Evolutionary conservation across 176 grass and related monocot species (phyloP).

Genomic region (Aegilops sharonensis): DNA sequence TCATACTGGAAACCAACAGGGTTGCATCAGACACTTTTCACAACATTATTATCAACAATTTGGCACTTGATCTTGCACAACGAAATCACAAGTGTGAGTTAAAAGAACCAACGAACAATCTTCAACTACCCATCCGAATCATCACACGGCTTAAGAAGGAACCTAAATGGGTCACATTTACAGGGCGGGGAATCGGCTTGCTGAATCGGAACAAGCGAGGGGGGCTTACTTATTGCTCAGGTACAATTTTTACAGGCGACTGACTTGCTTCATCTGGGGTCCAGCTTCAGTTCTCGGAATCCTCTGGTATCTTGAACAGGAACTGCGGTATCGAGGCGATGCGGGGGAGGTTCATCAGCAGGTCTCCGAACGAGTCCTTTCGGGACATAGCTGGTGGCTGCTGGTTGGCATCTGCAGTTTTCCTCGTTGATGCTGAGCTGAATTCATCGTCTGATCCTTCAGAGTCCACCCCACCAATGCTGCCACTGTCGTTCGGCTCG

Average conservation of each 20-base stretch:
- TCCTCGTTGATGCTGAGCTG: constrained; percentile 31
- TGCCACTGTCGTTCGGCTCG: constrained; percentile 39
- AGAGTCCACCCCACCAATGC: constrained; percentile 34
- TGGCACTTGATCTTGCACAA: constrained; percentile 23
- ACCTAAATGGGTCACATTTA: constrained; percentile 49
- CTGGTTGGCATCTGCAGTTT: constrained; percentile 19
- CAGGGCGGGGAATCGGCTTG: constrained; percentile 13
- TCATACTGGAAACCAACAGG: background rate
- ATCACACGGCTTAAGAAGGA: constrained; percentile 23
- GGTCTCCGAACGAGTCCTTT: constrained; percentile 81
- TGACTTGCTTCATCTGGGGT: constrained; percentile 9
- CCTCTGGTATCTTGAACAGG: constrained; percentile 80
- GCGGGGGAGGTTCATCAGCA: constrained; percentile 76
- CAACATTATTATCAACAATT: background rate
- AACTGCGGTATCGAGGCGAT: constrained; percentile 78
- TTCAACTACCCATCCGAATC: constrained; percentile 2
- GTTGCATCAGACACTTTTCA: background rate
- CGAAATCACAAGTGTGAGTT: constrained; percentile 9
- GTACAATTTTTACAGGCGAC: constrained; percentile 47
- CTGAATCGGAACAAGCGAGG: background rate
- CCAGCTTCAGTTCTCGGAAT: constrained; percentile 58
- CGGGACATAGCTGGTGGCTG: constrained; percentile 49
- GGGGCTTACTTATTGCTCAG: constrained; percentile 39
- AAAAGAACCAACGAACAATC: constrained; percentile 43
- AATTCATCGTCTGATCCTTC: constrained; percentile 68